phyloP scores from a whole-genome alignment of 345 rosid genomes.

The Anacardium occidentale region DNA sequence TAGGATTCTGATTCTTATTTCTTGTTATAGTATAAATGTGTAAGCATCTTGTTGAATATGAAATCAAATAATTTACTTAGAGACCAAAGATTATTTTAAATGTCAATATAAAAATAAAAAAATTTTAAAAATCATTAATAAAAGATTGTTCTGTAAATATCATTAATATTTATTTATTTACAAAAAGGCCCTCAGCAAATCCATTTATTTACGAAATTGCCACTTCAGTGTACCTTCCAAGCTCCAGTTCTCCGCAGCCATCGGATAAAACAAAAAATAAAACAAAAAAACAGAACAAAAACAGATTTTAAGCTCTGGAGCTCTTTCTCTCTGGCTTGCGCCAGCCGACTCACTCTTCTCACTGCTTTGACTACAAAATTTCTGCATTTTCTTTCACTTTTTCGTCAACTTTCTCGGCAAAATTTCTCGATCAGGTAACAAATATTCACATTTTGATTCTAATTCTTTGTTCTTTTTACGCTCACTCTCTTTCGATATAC shows the following conservation, averaged over 20 bases:
- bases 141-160: too few species aligned
- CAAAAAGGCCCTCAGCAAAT: not conserved
- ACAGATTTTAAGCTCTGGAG: not conserved
- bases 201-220: constrained; percentile 9
- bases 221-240: not conserved
- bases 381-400: constrained; percentile 32
- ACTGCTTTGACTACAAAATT: not conserved
- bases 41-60: too few species aligned
- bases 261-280: not conserved
- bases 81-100: too few species aligned
- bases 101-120: too few species aligned
- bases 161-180: not conserved
- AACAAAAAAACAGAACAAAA: not conserved
- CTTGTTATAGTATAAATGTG: too few species aligned
- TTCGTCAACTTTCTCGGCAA: constrained; percentile 42
- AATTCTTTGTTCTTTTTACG: not conserved
- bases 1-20: too few species aligned
- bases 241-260: not conserved
- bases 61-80: too few species aligned
- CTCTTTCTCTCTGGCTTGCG: not conserved
- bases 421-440: constrained; percentile 33
- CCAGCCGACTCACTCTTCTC: not conserved
- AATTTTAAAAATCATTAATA: too few species aligned
- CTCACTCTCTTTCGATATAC: not conserved
- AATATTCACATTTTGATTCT: not conserved